Evolutionary conservation across 2,329 filamentous ascomycete genomes (phyloP).

Genomic region (Colletotrichum karsti): DNA sequence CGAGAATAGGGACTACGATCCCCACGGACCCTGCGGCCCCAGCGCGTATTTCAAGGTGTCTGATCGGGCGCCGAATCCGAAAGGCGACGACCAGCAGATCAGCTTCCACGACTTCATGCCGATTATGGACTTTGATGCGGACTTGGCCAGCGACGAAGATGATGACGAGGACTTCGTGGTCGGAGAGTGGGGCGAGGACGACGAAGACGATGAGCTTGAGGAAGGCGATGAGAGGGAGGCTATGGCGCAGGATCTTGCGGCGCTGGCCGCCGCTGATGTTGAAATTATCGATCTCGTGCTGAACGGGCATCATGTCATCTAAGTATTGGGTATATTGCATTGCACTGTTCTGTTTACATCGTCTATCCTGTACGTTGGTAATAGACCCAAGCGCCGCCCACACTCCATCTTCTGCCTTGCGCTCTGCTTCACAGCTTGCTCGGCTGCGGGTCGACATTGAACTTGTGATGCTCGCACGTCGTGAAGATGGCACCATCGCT

Average conservation of each 20-base stretch:
- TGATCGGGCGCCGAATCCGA: constrained; percentile 40
- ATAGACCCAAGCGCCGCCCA: not conserved
- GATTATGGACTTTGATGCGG: constrained; percentile 33
- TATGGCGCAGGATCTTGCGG: constrained; percentile 33
- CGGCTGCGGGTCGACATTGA: constrained; percentile 60
- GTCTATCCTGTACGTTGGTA: not conserved
- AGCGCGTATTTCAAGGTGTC: constrained; percentile 79
- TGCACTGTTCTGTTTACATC: not conserved
- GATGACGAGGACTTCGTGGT: constrained; percentile 33
- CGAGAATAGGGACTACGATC: constrained; percentile 65
- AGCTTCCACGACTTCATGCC: constrained; percentile 30
- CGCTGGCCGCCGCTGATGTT: constrained; percentile 13
- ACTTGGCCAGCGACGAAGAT: constrained; percentile 32
- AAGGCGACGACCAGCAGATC: constrained; percentile 28
- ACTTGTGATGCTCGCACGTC: constrained; percentile 72
- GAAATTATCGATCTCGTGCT: constrained; percentile 25
- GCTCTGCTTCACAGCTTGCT: constrained; percentile 34
- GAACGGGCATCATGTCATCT: constrained; percentile 12
- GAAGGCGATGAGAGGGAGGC: constrained; percentile 36
- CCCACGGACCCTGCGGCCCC: constrained; percentile 75
- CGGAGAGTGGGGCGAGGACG: constrained; percentile 35
- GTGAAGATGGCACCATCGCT: constrained; percentile 62
- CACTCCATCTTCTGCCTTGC: not conserved
- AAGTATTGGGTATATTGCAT: not conserved
- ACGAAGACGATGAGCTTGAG: constrained; percentile 39